Percentiles rank a stretch among this genome's conserved stretches.
These are phyloP conservation scores for Dovyalis caffra DNA, from an alignment of 345 rosid species.

Conservation along the genomic window DNA sequence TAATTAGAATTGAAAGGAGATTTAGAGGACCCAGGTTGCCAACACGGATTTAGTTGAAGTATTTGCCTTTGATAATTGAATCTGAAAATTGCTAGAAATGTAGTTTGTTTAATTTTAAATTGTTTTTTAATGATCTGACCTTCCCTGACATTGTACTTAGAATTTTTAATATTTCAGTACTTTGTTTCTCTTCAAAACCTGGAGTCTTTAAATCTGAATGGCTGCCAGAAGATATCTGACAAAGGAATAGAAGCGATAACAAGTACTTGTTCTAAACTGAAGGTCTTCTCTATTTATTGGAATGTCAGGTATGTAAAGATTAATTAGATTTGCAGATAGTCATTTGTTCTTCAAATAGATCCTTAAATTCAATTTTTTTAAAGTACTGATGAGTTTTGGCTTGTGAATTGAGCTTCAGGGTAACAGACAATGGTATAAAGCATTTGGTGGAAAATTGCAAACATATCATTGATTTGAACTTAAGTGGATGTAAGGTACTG, in stretches of 20 bases:
- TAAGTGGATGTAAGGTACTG: constrained; percentile 93
- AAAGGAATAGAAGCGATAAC: constrained; percentile 69
- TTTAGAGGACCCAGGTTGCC: too few species aligned
- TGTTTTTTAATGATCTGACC: neutral
- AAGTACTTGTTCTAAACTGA: constrained; percentile 58
- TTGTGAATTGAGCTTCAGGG: constrained; percentile 47
- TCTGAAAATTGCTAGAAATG: neutral
- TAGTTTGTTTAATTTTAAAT: neutral
- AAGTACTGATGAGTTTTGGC: constrained; percentile 11
- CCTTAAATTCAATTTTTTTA: constrained; percentile 7
- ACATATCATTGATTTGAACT: constrained; percentile 61
- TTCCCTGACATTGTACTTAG: neutral
- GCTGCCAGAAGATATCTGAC: constrained; percentile 95
- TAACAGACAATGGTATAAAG: constrained; percentile 54
- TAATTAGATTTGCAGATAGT: constrained; percentile 4
- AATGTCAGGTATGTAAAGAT: constrained; percentile 68
- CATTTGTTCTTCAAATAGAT: constrained; percentile 3
- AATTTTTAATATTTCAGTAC: constrained; percentile 42
- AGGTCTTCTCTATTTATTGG: constrained; percentile 84
- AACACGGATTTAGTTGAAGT: neutral
- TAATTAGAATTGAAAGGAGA: neutral
- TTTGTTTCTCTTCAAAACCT: constrained; percentile 50
- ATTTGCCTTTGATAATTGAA: neutral
- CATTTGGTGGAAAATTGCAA: constrained; percentile 72
- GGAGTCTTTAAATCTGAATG: constrained; percentile 81